Percentiles rank a stretch among this genome's conserved stretches.
phyloP scores from a whole-genome alignment of 1,284 basidiomycete genomes.

The Fomitopsis pinicola region DNA sequence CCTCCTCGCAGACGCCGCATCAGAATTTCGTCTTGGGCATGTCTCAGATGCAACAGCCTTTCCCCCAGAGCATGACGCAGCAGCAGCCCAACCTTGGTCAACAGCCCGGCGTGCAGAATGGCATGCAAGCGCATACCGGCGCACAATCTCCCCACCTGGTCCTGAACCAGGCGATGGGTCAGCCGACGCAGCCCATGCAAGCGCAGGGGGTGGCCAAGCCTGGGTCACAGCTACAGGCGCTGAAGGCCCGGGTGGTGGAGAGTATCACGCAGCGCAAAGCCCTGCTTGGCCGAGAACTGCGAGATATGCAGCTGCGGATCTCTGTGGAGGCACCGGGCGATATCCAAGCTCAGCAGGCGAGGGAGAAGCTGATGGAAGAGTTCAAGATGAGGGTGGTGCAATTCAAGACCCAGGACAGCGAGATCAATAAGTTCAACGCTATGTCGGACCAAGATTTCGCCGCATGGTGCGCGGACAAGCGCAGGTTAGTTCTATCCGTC shows the following conservation, averaged over 20 bases:
- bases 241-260: constrained; percentile 4
- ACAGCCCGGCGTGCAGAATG: neutral
- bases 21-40: neutral
- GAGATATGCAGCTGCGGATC: neutral
- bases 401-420: constrained; percentile 25
- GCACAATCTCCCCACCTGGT: neutral
- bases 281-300: neutral
- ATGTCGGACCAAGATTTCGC: neutral
- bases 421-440: neutral
- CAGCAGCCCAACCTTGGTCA: neutral
- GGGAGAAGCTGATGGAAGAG: constrained; percentile 28
- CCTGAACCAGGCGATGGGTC: neutral
- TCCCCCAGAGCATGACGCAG: neutral
- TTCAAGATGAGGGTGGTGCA: constrained; percentile 33
- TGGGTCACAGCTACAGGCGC: neutral
- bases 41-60: neutral
- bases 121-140: neutral
- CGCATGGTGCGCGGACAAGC: neutral
- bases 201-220: constrained; percentile 6
- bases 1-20: neutral
- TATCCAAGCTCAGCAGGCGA: constrained; percentile 13
- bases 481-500: neutral
- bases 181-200: constrained; percentile 11
- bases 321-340: neutral
- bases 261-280: neutral